Conservation (phyloP, 345 rosid species). For the Theobroma cacao region DNA sequence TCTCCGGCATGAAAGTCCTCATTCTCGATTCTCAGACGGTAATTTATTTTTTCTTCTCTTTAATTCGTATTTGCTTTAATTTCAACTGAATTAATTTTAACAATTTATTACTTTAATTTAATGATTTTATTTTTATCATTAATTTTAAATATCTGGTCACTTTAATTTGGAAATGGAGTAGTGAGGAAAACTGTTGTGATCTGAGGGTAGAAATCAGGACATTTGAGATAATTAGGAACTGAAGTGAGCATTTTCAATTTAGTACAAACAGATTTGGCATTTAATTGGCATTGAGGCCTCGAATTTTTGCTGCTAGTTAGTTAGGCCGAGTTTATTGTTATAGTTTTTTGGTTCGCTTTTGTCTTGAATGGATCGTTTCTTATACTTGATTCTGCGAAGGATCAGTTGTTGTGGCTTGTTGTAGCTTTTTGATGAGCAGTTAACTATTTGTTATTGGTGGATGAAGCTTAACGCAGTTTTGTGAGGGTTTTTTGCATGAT, state of each 20-base stretch:
- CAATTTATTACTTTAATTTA: not conserved
- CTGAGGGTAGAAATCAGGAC: not conserved
- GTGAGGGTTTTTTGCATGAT: not conserved
- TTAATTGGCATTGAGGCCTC: not conserved
- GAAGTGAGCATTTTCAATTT: not conserved
- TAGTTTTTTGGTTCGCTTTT: not conserved
- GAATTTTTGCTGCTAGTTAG: not conserved
- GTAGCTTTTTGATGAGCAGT: not conserved
- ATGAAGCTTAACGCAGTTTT: not conserved
- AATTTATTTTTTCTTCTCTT: not conserved
- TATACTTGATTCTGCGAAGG: not conserved
- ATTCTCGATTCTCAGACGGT: slow-evolving; percentile 98
- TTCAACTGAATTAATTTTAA: not conserved
- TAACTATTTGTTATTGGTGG: not conserved
- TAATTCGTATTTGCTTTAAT: not conserved
- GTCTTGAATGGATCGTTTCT: not conserved
- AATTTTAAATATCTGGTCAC: not conserved
- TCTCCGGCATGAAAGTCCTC: slow-evolving; percentile 99
- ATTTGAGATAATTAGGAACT: not conserved
- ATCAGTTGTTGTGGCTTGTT: not conserved
- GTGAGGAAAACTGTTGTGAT: not conserved
- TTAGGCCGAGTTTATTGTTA: not conserved
- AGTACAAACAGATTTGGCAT: not conserved
- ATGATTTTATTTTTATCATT: not conserved
- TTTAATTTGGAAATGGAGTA: not conserved